phyloP scores from a whole-genome alignment of 805 yeast genomes.

The Lipomyces japonicus region DNA sequence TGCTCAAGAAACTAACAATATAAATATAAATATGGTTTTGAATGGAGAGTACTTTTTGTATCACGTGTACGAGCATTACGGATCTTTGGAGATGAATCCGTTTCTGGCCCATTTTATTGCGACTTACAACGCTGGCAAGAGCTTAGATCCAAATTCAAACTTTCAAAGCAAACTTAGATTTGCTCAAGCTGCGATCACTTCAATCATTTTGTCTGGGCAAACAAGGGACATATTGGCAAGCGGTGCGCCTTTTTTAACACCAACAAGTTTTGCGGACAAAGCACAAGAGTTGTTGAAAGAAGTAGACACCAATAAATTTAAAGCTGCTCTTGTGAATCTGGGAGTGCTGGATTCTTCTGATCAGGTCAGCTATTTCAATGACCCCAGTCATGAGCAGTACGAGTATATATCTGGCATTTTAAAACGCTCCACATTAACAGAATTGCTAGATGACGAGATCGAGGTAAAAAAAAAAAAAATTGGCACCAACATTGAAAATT shows the following conservation, averaged over 20 bases:
- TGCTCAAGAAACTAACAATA: background rate
- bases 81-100: constrained; percentile 19
- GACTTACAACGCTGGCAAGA: constrained; percentile 7
- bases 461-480: constrained; percentile 3
- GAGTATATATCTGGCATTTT: constrained; percentile 5
- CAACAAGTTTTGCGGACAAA: constrained; percentile 1
- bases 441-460: constrained; percentile 8
- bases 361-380: background rate
- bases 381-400: no score
- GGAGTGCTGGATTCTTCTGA: constrained; percentile 19
- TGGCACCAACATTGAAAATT: background rate
- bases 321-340: constrained; percentile 19
- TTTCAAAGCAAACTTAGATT: background rate
- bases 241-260: constrained; percentile 6
- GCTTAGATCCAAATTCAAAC: background rate
- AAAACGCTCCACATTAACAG: constrained; percentile 8
- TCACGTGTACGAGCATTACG: constrained; percentile 18
- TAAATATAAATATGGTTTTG: background rate
- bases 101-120: constrained; percentile 21
- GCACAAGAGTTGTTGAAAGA: constrained; percentile 8
- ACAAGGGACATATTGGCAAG: constrained; percentile 1
- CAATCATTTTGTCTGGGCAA: constrained; percentile 12
- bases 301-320: constrained; percentile 11
- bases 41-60: constrained; percentile 20
- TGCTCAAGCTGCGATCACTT: constrained; percentile 15